phyloP scores from a whole-genome alignment of 768 basidiomycete genomes.

The Boletus fagicola region DNA sequence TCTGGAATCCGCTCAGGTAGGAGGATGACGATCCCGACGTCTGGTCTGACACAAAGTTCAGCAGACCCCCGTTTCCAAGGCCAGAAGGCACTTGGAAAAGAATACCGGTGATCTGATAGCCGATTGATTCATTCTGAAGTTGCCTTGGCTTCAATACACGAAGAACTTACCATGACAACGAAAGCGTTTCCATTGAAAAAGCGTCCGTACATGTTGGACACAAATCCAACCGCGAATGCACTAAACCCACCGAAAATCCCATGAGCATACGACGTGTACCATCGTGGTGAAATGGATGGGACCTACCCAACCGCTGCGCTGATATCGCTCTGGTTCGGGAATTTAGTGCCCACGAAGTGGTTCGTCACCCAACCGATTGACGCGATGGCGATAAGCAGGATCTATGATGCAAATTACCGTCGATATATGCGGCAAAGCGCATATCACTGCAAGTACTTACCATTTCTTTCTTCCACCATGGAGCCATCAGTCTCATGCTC shows the following conservation, averaged over 20 bases:
- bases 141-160: not conserved
- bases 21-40: constrained; percentile 50
- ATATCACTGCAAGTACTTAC: constrained; percentile 33
- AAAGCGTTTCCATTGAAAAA: constrained; percentile 74
- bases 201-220: constrained; percentile 75
- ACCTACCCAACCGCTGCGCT: constrained; percentile 69
- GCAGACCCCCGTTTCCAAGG: constrained; percentile 73
- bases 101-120: constrained; percentile 64
- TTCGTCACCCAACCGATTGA: constrained; percentile 78
- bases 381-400: constrained; percentile 56
- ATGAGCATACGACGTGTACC: constrained; percentile 1
- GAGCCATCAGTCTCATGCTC: constrained; percentile 63
- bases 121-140: not conserved
- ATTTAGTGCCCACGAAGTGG: constrained; percentile 57
- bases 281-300: not conserved
- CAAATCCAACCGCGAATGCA: constrained; percentile 76
- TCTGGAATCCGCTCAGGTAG: constrained; percentile 70
- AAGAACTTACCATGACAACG: constrained; percentile 66
- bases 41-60: constrained; percentile 62
- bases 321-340: constrained; percentile 71
- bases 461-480: constrained; percentile 55
- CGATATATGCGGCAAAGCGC: not conserved
- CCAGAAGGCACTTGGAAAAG: constrained; percentile 85
- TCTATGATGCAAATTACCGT: constrained; percentile 23
- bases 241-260: constrained; percentile 29